phyloP scores from a whole-genome alignment of 352 stramenopile genomes.

The Phytophthora boehmeriae region DNA sequence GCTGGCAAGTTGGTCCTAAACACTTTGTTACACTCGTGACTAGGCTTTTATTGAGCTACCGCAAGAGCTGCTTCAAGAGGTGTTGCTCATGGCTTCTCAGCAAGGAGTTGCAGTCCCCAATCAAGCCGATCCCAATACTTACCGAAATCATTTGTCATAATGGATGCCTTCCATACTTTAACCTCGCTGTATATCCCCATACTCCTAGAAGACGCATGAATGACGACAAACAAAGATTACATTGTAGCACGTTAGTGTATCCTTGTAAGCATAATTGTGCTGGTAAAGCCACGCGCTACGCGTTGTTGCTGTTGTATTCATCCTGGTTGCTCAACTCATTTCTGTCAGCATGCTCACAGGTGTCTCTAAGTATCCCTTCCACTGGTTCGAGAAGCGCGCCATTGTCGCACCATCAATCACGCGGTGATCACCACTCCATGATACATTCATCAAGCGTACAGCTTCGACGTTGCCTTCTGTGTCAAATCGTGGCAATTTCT shows the following conservation, averaged over 20 bases:
- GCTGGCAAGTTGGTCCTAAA: no score
- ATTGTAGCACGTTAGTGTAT: no score
- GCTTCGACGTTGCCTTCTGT: constrained; percentile 84
- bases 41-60: constrained; percentile 71
- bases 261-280: no score
- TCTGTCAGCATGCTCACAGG: constrained; percentile 92
- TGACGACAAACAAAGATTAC: no score
- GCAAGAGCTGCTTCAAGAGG: constrained; percentile 72
- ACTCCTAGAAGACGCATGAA: no score
- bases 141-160: no score
- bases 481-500: constrained; percentile 95
- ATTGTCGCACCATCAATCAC: constrained; percentile 98
- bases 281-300: not conserved
- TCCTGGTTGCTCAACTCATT: constrained; percentile 64
- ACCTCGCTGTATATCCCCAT: no score
- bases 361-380: constrained; percentile 96
- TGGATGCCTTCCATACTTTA: no score
- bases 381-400: constrained; percentile 97
- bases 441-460: constrained; percentile 95
- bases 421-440: constrained; percentile 98
- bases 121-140: constrained; percentile 31
- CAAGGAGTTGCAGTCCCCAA: constrained; percentile 77
- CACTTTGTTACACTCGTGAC: not conserved
- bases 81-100: constrained; percentile 63
- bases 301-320: constrained; percentile 9